A percentile compares a stretch with the other conserved stretches of the same genome.
phyloP scores from a whole-genome alignment of 768 basidiomycete species.

The Dioszegia hungarica region DNA sequence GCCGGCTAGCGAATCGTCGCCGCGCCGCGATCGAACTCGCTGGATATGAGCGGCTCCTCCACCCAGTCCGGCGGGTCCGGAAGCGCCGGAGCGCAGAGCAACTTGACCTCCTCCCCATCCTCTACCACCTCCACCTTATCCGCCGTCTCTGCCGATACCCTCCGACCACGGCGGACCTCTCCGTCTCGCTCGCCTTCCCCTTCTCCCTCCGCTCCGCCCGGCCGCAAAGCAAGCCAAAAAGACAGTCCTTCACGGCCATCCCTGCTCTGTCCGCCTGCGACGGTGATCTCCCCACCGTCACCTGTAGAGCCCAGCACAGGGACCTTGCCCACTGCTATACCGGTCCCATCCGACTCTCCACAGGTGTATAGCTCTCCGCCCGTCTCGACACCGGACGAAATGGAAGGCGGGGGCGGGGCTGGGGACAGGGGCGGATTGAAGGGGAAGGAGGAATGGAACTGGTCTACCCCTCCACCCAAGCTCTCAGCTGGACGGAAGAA shows the following conservation, averaged over 20 bases:
- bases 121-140: not conserved
- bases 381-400: no score
- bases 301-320: constrained; percentile 27
- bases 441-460: not conserved
- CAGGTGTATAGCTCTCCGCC: no score
- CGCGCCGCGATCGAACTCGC: no score
- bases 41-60: no score
- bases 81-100: no score
- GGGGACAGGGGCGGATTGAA: not conserved
- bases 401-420: no score
- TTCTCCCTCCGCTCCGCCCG: not conserved
- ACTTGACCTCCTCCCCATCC: not conserved
- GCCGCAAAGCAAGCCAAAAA: not conserved
- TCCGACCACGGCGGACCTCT: not conserved
- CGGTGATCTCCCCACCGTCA: constrained; percentile 40
- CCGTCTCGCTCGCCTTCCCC: not conserved
- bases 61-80: no score
- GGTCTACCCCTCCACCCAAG: constrained; percentile 3
- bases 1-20: no score
- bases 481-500: not conserved
- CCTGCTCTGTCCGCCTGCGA: constrained; percentile 28
- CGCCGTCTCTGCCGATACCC: not conserved
- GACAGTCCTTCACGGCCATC: constrained; percentile 4
- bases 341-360: no score
- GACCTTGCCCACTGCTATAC: constrained; percentile 1